Evolutionary conservation across 2,329 filamentous ascomycete species (phyloP), one percentile per base, ranked within the genome.

Genomic region (Colletotrichum godetiae): DNA sequence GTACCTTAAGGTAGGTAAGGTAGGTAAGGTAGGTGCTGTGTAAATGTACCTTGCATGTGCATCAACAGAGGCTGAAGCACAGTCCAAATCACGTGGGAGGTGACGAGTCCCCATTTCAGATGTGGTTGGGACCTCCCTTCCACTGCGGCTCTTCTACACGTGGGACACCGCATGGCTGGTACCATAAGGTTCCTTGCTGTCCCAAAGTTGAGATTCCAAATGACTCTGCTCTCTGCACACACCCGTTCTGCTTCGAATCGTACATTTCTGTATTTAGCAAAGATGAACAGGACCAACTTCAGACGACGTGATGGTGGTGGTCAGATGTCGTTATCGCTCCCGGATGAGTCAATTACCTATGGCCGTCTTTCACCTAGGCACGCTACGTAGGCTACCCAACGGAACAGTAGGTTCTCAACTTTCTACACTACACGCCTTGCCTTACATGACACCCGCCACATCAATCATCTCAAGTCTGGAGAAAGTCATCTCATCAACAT

Each of bases 31-130:
- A 42, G 37, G 13, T 42, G 19, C 37, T 7, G 7, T 15, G 15
- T 42, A 1, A 15, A 19, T 15, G 19, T 49, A 19, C 8, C 42
- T 49, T 49, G 19, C 42, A n/a, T n/a, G 19, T 19, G 49, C 61
- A 55, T 55, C 46, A 37, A 55, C 46, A 29, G 24, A 56, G 12
- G 12, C 22, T 56, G 13, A 12, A 33, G 37, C 19, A 15, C 27
- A 22, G 15, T 31, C 19, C 60, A 53, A 53, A 59, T 69, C 65
- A 64, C 60, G 55, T 61, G 33, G 60, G 19, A 49, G 70, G 58
- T 70, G 71, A 73, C 67, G 60, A 70, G 67, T 71, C 57, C 37
- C 29, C 29, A 66, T 70, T 56, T 73, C 67, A 73, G 67, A 31
- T 61, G 59, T 49, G 64, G 70, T 61, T 35, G 29, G 70, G 70